Percentiles rank a stretch among this genome's conserved stretches.
Evolutionary conservation across 116 monocot genomes (phyloP).

Genomic region (Dioscorea cayenensis): DNA sequence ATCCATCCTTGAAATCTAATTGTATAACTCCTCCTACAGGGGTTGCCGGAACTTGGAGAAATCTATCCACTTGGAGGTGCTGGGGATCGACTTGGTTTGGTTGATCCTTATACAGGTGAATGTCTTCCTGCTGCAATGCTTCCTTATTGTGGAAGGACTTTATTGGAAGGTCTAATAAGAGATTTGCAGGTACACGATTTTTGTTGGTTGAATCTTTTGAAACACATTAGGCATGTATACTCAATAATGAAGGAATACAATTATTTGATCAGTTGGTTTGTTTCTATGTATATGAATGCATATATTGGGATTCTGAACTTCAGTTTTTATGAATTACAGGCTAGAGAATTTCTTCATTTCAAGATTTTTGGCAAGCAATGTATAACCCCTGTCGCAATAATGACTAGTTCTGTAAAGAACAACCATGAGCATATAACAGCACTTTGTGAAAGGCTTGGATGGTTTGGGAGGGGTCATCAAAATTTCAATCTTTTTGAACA

Average conservation of each 20-base stretch:
- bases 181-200: constrained; percentile 79
- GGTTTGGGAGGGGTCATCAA: constrained; percentile 81
- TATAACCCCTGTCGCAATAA: constrained; percentile 91
- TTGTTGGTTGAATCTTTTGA: not conserved
- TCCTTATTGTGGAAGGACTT: constrained; percentile 78
- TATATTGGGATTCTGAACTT: not conserved
- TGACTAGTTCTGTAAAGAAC: constrained; percentile 96
- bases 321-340: constrained; percentile 32
- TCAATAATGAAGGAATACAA: not conserved
- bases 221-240: not conserved
- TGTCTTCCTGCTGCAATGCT: constrained; percentile 96
- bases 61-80: constrained; percentile 99
- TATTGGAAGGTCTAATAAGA: constrained; percentile 87
- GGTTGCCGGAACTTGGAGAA: constrained; percentile 91
- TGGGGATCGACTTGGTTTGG: constrained; percentile 90
- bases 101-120: constrained; percentile 74
- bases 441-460: constrained; percentile 65
- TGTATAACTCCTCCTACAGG: constrained; percentile 26
- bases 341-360: constrained; percentile 85
- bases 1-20: not conserved
- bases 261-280: not conserved
- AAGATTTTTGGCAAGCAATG: constrained; percentile 85
- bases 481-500: constrained; percentile 89
- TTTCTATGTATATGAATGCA: not conserved
- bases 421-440: constrained; percentile 71